Conservation (phyloP, 805 yeast genomes). For the Teunomyces panamensis region DNA sequence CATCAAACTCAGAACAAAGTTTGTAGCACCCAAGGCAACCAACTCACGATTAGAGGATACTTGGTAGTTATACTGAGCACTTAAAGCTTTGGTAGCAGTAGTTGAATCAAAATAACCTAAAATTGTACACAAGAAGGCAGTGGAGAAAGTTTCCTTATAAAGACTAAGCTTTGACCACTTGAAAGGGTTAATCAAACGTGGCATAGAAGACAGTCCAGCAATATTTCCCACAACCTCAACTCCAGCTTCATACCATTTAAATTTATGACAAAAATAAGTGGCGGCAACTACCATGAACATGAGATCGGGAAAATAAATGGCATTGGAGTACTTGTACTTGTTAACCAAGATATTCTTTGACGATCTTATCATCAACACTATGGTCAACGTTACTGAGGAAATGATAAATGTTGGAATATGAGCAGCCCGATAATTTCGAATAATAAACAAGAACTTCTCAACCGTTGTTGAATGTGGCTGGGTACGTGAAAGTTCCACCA, state of each 20-base stretch:
- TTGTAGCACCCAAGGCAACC: conserved; percentile 30
- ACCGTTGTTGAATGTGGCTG: conserved; percentile 23
- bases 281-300: conserved; percentile 29
- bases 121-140: conserved; percentile 31
- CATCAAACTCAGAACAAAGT: conserved; percentile 24
- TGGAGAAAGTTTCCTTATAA: conserved; percentile 23
- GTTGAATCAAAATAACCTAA: conserved; percentile 35
- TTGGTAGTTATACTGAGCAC: conserved; percentile 29
- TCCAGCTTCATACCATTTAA: conserved; percentile 24
- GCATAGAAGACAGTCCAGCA: conserved; percentile 5
- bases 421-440: conserved; percentile 7
- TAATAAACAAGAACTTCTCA: conserved; percentile 17
- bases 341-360: conserved; percentile 17
- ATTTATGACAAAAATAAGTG: conserved; percentile 23
- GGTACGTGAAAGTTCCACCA: conserved; percentile 15
- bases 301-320: conserved; percentile 31
- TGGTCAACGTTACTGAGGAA: conserved; percentile 17
- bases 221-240: conserved; percentile 31
- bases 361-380: conserved; percentile 20
- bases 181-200: conserved; percentile 22
- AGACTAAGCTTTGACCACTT: conserved; percentile 14
- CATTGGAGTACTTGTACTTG: conserved; percentile 13
- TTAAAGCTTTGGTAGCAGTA: conserved; percentile 32
- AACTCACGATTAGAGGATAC: conserved; percentile 33
- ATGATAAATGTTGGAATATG: conserved; percentile 17